A percentile compares a stretch with the other conserved stretches of the same genome.
These are phyloP conservation scores for Paramyrothecium sp. DNA, from an alignment of 2,329 filamentous ascomycete species.

Conservation along the genomic window DNA sequence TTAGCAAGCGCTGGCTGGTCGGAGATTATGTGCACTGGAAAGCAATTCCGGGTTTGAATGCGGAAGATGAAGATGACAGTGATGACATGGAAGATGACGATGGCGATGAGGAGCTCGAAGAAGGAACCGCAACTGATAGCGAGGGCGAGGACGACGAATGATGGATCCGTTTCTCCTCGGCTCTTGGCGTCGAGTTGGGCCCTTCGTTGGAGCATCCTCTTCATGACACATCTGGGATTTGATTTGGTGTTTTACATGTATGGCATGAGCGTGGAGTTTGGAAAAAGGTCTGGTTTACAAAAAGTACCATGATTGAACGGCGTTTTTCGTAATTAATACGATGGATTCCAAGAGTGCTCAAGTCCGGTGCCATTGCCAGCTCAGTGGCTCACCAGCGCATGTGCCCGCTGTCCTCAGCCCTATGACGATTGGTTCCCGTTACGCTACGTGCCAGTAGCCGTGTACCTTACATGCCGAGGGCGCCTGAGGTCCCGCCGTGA, in stretches of 20 bases:
- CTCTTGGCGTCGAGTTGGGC: too few relatives aligned
- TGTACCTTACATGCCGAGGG: too few relatives aligned
- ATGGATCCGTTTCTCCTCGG: background rate
- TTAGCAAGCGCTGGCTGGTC: slow-evolving; percentile 85
- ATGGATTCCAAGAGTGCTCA: too few relatives aligned
- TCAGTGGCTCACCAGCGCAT: too few relatives aligned
- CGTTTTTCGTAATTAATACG: background rate
- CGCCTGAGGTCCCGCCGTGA: too few relatives aligned
- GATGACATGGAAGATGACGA: slow-evolving; percentile 52
- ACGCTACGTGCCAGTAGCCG: too few relatives aligned
- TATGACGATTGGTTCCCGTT: too few relatives aligned
- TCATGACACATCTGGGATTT: slow-evolving; percentile 1
- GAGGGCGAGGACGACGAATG: slow-evolving; percentile 41
- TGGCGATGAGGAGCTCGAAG: slow-evolving; percentile 43
- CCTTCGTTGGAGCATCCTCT: background rate
- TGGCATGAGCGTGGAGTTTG: slow-evolving; percentile 8
- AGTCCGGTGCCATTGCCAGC: too few relatives aligned
- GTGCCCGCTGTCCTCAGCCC: too few relatives aligned
- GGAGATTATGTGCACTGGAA: slow-evolving; percentile 81
- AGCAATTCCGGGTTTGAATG: slow-evolving; percentile 67
- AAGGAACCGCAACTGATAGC: slow-evolving; percentile 50
- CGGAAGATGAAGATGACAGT: slow-evolving; percentile 53
- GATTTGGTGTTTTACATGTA: slow-evolving; percentile 5
- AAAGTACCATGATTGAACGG: background rate
- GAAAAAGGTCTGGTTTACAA: background rate